Conservation (phyloP, 805 yeast species). For the Wickerhamomyces silvicola region DNA sequence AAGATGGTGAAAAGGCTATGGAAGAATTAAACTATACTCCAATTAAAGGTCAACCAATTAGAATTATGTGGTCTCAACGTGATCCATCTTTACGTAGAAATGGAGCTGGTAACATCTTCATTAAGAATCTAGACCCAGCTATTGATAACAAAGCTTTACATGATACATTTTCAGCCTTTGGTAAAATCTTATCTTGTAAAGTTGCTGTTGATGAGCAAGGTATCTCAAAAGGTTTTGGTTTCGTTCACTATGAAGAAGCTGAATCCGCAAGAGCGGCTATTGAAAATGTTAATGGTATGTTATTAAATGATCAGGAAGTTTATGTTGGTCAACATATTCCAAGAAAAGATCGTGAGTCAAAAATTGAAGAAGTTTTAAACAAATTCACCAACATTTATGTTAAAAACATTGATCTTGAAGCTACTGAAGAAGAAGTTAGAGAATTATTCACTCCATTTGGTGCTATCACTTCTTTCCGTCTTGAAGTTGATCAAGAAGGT, state of each 20-base stretch:
- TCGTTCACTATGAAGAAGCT: slow-evolving; percentile 90
- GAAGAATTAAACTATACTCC: slow-evolving; percentile 92
- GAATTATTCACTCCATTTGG: slow-evolving; percentile 72
- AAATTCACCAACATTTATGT: slow-evolving; percentile 94
- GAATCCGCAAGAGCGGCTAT: slow-evolving; percentile 94
- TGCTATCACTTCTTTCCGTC: slow-evolving; percentile 74
- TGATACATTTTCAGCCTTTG: slow-evolving; percentile 96
- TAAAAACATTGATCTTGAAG: slow-evolving; percentile 77
- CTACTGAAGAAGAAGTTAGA: slow-evolving; percentile 63
- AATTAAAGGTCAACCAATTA: slow-evolving; percentile 93
- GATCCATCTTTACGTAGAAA: slow-evolving; percentile 92
- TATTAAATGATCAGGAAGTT: slow-evolving; percentile 91
- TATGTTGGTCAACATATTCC: slow-evolving; percentile 92
- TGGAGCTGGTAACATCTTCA: slow-evolving; percentile 95
- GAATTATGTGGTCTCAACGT: slow-evolving; percentile 99
- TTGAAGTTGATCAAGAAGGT: slow-evolving; percentile 73
- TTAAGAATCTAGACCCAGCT: slow-evolving; percentile 96
- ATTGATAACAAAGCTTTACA: slow-evolving; percentile 98
- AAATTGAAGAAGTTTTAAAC: slow-evolving; percentile 82
- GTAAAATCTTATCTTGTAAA: slow-evolving; percentile 92
- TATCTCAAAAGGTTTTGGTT: slow-evolving; percentile 91
- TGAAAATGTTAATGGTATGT: slow-evolving; percentile 97
- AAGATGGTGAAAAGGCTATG: slow-evolving; percentile 90
- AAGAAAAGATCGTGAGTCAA: slow-evolving; percentile 90
- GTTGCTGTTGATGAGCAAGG: slow-evolving; percentile 94